Evolutionary conservation across 169 alveolate species (phyloP), one percentile per base, ranked within the genome.

Genomic region (Plasmodium malariae): DNA sequence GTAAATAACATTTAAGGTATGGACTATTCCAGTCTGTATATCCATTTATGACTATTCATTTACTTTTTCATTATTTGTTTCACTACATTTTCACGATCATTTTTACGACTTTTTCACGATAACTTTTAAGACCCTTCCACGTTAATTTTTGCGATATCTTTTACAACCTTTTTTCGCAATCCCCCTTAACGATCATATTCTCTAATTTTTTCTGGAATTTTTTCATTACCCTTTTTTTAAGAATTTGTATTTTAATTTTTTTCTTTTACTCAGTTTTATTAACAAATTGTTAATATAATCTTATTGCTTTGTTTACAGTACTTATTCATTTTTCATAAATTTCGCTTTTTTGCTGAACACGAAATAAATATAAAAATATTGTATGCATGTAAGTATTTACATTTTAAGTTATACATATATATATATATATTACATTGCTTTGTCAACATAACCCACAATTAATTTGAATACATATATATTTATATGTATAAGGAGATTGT

Each of bases 21-120:
- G 34, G 54, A 59, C 12, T 43, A 73, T n/a, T 70, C 14, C 48
- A 70, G 9, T 73, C 34, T 54, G 57, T 73, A 32, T 55, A 26
- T 11, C 57, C 28, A 28, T 43, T 55, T 73, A 34, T 55, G 26
- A 55, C 57, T 19, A 24, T 73, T 73, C 19, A 32, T 63, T 14
- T 17, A 54, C 0, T 67, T 37, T 37, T 24, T 60, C 17, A 28
- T 21, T 24, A 14, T 24, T 51, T 71, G 51, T 59, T 34, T 17
- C n/a, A n/a, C n/a, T n/a, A n/a, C n/a, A 51, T 72, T 28, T 72
- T 72, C 54, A 26, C 34, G 40, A 43, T 28, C 32, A 28, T 43
- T 67, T 67, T 34, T 45, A 17, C 24, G 45, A 45, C 24, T 71
- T 71, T 51, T 71, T 57, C 51, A 2, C 32, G 40, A 71, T 7